These are phyloP conservation scores for Panicum virgatum DNA, from an alignment of 202 grass and related monocot genomes.

Conservation along the genomic window DNA sequence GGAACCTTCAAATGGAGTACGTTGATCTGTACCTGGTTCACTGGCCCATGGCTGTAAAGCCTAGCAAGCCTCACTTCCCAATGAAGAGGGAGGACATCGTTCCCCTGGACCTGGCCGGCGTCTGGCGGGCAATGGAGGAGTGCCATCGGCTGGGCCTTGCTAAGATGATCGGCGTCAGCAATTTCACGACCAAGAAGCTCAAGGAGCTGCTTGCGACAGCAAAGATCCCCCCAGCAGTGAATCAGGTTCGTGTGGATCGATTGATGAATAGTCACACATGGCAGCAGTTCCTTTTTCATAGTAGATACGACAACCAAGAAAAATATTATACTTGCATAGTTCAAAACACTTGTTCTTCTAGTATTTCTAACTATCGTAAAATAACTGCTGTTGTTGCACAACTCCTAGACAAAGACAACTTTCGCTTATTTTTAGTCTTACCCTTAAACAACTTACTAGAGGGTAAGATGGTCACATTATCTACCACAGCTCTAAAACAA, in stretches of 20 bases:
- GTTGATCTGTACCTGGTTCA: slow-evolving; percentile 79
- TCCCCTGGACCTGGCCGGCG: slow-evolving; percentile 51
- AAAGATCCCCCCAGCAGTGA: slow-evolving; percentile 56
- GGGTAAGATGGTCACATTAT: background rate
- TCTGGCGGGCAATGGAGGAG: slow-evolving; percentile 85
- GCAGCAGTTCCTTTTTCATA: background rate
- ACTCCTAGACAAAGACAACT: background rate
- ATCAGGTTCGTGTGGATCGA: slow-evolving; percentile 56
- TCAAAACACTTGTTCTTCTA: background rate
- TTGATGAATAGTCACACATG: background rate
- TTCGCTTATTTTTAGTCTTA: background rate
- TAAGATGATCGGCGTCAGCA: slow-evolving; percentile 78
- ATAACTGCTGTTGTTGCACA: background rate
- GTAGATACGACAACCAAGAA: background rate
- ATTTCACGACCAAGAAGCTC: slow-evolving; percentile 66
- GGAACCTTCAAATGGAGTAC: slow-evolving; percentile 68
- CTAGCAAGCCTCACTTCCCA: slow-evolving; percentile 30
- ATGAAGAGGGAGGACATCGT: slow-evolving; percentile 56
- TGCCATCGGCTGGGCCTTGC: slow-evolving; percentile 61
- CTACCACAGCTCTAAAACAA: background rate
- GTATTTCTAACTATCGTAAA: background rate
- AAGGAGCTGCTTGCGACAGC: slow-evolving; percentile 44
- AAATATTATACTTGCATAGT: background rate
- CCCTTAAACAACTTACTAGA: background rate
- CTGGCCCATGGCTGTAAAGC: slow-evolving; percentile 61